Evolutionary conservation across 768 basidiomycete genomes (phyloP), one percentile per base, ranked within the genome.

Genomic region (Termitomyces sp.): DNA sequence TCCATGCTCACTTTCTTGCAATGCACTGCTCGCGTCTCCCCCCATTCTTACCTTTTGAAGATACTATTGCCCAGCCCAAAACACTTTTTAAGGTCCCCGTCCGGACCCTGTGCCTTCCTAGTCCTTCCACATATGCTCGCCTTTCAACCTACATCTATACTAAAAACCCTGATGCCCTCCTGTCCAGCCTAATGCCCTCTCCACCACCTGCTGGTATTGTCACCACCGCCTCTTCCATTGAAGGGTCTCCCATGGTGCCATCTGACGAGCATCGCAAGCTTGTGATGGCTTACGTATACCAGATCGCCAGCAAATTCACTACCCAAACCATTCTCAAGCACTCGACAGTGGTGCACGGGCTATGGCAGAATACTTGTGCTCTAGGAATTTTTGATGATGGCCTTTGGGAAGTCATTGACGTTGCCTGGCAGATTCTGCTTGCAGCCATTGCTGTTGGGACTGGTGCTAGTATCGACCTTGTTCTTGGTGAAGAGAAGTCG

Each of bases 301-400:
- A 66, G 24, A 62, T 82, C 6, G 77, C 75, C 3, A 58, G 63
- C 64, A 78, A 73, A 26, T 81, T 73, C 65, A 75, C 77, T 38
- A 56, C 73, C 38, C 74, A 72, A 30, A 78, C 75, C 5, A 75
- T 92, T 9, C 71, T 87, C 6, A 58, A 63, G 36, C 56, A 73
- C 30, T 78, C 75, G 14, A 74, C 90, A 8, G 69, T 86, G 47
- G 78, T 90, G 38, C 79, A 85, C 56, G 88, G 85, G 7, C 68
- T 91, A 33, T 92, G 88, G 87, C 76, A 80, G 58, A 91, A 92
- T 65, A 80, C 79, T 3, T 84, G 83, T 58, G 80, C 81, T 22
- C 75, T 92, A n/a, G 88, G 88, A 3, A 69, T 91, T 2, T 80
- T 78, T 53, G 86, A 90, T 62, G 77, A 81, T 35, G 74, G 74